These are phyloP conservation scores for Chlamydomonas incerta DNA, from an alignment of 139 green algal genomes.

Conservation along the genomic window DNA sequence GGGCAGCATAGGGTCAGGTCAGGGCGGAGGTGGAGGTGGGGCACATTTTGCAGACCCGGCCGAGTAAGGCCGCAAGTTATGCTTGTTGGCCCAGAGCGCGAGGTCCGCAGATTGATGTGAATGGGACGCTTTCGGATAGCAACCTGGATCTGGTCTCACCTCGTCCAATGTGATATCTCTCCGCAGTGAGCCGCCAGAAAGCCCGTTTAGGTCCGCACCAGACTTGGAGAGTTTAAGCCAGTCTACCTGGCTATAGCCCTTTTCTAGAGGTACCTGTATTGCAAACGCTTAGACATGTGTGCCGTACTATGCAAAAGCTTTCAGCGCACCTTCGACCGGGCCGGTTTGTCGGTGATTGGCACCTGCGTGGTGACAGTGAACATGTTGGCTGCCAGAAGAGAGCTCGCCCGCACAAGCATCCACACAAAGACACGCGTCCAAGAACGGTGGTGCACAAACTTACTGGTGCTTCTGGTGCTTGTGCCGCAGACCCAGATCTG, in stretches of 20 bases:
- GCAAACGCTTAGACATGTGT: too few species aligned
- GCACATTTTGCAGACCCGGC: too few species aligned
- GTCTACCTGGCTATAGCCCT: slow-evolving; percentile 91
- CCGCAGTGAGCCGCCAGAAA: slow-evolving; percentile 12
- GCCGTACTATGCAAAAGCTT: too few species aligned
- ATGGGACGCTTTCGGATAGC: too few species aligned
- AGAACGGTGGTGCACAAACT: too few species aligned
- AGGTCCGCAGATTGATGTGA: too few species aligned
- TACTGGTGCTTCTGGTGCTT: background rate
- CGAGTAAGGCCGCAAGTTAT: too few species aligned
- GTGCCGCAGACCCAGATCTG: background rate
- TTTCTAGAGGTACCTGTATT: slow-evolving; percentile 79
- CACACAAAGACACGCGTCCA: background rate
- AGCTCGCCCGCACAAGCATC: too few species aligned
- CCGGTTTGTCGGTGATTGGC: slow-evolving; percentile 3
- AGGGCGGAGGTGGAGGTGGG: too few species aligned
- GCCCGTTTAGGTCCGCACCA: slow-evolving; percentile 5
- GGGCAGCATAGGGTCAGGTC: too few species aligned
- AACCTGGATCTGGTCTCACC: slow-evolving; percentile 61
- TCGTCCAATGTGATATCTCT: slow-evolving; percentile 83
- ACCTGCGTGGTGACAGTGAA: slow-evolving; percentile 3
- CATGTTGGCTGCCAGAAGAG: too few species aligned
- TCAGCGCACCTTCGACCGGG: slow-evolving; percentile 39
- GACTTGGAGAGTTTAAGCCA: slow-evolving; percentile 75
- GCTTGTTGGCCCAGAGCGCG: too few species aligned